Evolutionary conservation across 140 eudicot genomes (phyloP).

Genomic region (Ambrosia hybrid): DNA sequence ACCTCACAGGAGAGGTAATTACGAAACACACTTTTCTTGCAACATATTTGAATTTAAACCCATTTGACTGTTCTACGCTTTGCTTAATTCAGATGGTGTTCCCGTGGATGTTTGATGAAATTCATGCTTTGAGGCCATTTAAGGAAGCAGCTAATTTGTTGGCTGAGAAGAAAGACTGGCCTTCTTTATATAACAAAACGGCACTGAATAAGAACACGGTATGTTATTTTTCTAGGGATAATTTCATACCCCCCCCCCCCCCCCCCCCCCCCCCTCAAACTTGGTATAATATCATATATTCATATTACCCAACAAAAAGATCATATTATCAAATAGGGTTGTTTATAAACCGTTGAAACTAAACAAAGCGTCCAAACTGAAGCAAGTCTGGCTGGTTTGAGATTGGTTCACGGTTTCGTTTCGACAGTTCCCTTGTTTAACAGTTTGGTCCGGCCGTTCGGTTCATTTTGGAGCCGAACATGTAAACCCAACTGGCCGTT

Average conservation of each 20-base stretch:
- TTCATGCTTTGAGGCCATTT: constrained; percentile 77
- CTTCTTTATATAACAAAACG: constrained; percentile 70
- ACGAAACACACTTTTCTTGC: background rate
- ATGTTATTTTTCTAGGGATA: background rate
- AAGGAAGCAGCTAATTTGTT: constrained; percentile 78
- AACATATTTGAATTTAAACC: background rate
- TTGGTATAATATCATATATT: background rate
- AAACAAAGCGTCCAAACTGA: too few relatives aligned
- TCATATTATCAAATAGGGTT: background rate
- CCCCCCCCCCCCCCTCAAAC: background rate
- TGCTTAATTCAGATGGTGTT: constrained; percentile 66
- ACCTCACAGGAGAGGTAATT: constrained; percentile 82
- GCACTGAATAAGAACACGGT: constrained; percentile 71
- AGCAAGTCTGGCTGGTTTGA: too few relatives aligned
- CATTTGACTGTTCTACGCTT: constrained; percentile 1
- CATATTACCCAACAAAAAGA: background rate
- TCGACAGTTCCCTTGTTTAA: too few relatives aligned
- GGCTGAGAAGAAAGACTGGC: constrained; percentile 93
- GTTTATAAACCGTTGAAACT: too few relatives aligned
- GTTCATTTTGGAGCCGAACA: too few relatives aligned
- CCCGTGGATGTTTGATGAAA: constrained; percentile 96
- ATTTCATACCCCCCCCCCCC: background rate
- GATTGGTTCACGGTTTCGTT: too few relatives aligned
- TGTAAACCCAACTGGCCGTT: too few relatives aligned
- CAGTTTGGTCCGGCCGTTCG: too few relatives aligned